Base-by-base conservation (phyloP, 345 rosid species). In the Eutrema japonicum region DNA sequence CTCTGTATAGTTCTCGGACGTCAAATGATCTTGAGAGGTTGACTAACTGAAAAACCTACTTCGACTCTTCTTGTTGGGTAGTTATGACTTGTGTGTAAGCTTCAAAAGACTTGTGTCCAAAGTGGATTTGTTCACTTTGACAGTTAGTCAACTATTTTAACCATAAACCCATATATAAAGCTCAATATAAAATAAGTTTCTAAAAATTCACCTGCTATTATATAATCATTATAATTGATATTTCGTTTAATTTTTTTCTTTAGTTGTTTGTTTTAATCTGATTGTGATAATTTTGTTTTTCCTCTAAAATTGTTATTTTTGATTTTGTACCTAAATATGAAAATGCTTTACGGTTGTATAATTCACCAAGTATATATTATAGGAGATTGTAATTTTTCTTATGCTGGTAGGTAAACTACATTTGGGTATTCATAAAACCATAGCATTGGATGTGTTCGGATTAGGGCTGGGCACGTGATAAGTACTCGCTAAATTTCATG, bases 31-130 rank as follows among this genome's bases (percentile, higher is more conserved):
- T 51, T 68, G 74, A 70, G 65, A 63, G 76, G 76, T 76, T 76
- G 80, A 76, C 76, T 70, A 76, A 76, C 76, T 49, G 80, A 70
- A 76, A 69, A 70, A 76, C 71, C 76, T 55, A 64, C 71, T 76
- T 57, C 49, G 26, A 70, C 41, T 55, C 67, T 64, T 77, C 26
- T 56, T 30, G 67, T 70, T 70, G 80, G 48, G 80, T 77, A 64
- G 80, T 70, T 77, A 57, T 64, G 80, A 77, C 80, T 77, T 64
- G 32, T 64, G 64, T 57, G 68, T 60, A 75, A 77, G 76, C 47
- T 64, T 70, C 58, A 48, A 70, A 70, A 64, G 75, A 76, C 79
- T 76, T 76, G 53, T 63, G 79, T 63, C 71, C 76, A 77, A 70
- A 64, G 72, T 70, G 76, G 76, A 49, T 77, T 64, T 70, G 76